phyloP scores from a whole-genome alignment of 345 rosid species.

The Rhizophora mangle region DNA sequence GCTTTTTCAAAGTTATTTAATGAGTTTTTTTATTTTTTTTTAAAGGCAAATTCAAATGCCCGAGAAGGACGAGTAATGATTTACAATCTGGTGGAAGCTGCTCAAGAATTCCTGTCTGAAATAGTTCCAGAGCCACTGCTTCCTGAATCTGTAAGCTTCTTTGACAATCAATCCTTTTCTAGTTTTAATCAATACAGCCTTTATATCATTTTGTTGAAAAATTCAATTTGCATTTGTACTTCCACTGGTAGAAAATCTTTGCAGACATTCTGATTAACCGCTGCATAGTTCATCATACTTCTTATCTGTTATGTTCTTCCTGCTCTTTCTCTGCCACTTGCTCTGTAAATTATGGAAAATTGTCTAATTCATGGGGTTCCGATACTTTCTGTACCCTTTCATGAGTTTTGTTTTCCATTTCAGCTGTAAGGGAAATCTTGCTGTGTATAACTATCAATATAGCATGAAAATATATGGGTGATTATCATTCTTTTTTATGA shows the following conservation, averaged over 20 bases:
- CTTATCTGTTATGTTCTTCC: background rate
- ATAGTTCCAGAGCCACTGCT: constrained; percentile 50
- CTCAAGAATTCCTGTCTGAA: constrained; percentile 93
- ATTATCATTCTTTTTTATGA: too few species aligned
- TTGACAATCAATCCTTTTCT: constrained; percentile 7
- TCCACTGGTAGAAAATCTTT: background rate
- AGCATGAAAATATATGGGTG: too few species aligned
- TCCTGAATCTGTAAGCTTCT: constrained; percentile 53
- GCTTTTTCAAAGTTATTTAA: background rate
- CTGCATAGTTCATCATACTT: background rate
- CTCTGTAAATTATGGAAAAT: background rate
- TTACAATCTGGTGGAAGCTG: constrained; percentile 93
- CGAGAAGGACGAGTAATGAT: constrained; percentile 97
- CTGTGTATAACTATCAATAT: too few species aligned
- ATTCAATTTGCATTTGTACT: background rate
- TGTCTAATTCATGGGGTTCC: background rate
- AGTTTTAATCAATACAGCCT: constrained; percentile 2
- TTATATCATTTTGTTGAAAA: constrained; percentile 1
- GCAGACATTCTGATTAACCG: too few species aligned
- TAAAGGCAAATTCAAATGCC: constrained; percentile 79
- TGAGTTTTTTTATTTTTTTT: constrained; percentile 2
- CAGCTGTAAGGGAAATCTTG: too few species aligned
- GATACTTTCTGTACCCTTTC: too few species aligned
- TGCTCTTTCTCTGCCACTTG: background rate
- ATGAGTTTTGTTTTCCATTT: too few species aligned